These are phyloP conservation scores for Solanum aculeatissimum DNA, from an alignment of 305 asterid species.

Conservation along the genomic window DNA sequence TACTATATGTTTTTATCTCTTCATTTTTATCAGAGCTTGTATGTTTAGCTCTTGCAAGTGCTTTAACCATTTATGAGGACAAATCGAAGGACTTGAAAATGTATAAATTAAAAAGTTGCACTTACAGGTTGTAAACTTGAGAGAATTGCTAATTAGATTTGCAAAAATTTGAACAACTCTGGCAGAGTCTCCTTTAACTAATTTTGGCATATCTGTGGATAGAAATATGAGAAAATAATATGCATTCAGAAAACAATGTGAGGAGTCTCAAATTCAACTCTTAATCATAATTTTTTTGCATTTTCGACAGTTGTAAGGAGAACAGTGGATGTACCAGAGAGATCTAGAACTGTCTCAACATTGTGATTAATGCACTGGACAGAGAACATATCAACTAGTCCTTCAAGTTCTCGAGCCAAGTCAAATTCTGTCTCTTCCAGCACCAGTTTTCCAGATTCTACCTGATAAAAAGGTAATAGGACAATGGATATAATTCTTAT, in stretches of 20 bases:
- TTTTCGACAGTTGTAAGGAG: background rate
- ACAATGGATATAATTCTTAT: background rate
- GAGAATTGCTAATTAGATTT: slow-evolving; percentile 76
- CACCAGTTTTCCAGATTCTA: slow-evolving; percentile 84
- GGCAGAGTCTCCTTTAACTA: slow-evolving; percentile 81
- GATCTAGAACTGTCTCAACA: slow-evolving; percentile 79
- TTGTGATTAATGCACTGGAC: slow-evolving; percentile 88
- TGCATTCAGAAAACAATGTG: background rate
- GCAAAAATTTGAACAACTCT: slow-evolving; percentile 87
- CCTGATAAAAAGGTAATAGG: slow-evolving; percentile 31
- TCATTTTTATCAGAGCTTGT: background rate
- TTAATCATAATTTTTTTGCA: background rate
- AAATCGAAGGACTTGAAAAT: background rate
- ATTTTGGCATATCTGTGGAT: slow-evolving; percentile 73
- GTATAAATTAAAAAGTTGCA: background rate
- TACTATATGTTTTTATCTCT: background rate
- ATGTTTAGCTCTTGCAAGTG: background rate
- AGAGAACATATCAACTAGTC: slow-evolving; percentile 84
- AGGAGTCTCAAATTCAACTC: background rate
- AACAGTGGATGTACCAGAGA: slow-evolving; percentile 49
- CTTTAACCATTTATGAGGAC: background rate
- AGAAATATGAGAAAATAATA: background rate
- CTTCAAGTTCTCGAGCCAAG: slow-evolving; percentile 89
- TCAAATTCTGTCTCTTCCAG: slow-evolving; percentile 91
- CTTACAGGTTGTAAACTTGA: slow-evolving; percentile 83